Conservation (phyloP, 2,329 filamentous ascomycete genomes). For the Botrytis cinerea region DNA sequence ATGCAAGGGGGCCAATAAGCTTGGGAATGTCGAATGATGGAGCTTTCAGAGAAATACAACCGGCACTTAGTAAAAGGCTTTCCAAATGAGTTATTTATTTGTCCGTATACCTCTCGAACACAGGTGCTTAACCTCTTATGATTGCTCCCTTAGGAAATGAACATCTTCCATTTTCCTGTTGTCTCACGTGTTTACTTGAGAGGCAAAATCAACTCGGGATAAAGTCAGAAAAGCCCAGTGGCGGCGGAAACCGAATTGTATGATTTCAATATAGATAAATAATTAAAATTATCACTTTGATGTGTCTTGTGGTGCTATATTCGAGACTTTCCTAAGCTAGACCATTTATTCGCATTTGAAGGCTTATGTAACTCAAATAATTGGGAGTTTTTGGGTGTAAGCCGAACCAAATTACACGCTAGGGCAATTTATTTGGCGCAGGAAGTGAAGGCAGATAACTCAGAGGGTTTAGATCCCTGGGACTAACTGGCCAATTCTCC, state of each 20-base stretch:
- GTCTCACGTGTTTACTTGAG: not conserved
- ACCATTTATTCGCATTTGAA: not conserved
- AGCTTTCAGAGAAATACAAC: not conserved
- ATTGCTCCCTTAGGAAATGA: not conserved
- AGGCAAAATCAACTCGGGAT: not conserved
- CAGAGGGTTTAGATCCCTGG: not conserved
- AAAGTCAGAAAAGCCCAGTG: not conserved
- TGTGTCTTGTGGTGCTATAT: not conserved
- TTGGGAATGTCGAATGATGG: not conserved
- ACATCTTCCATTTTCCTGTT: not conserved
- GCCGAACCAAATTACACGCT: not conserved
- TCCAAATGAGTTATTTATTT: not conserved
- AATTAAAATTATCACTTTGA: not conserved
- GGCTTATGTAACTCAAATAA: no score
- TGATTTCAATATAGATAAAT: not conserved
- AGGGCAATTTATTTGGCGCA: not conserved
- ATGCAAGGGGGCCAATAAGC: not conserved
- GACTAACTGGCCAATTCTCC: not conserved
- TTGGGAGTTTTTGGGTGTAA: not conserved
- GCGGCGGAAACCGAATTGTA: not conserved
- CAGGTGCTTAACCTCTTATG: no score
- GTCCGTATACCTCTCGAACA: not conserved
- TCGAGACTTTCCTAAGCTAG: no score
- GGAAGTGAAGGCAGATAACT: not conserved
- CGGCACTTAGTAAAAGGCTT: not conserved